phyloP scores from a whole-genome alignment of 306 rosid genomes.

The Ochetophila trinervis region DNA sequence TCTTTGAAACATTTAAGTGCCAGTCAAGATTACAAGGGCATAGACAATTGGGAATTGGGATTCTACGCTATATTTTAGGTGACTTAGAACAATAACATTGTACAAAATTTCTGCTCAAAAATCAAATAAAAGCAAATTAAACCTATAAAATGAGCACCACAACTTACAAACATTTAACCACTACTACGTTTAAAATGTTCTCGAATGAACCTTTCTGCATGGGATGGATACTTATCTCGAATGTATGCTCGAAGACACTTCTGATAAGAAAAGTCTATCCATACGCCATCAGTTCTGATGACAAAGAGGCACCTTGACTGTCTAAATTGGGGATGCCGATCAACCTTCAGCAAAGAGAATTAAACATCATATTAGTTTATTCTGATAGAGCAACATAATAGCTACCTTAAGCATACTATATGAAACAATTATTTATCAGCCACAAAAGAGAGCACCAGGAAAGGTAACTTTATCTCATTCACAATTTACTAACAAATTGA shows the following conservation, averaged over 20 bases:
- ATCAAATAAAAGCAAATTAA: not conserved
- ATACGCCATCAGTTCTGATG: constrained; percentile 78
- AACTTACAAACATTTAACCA: constrained; percentile 33
- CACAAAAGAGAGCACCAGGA: not conserved
- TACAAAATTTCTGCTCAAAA: constrained; percentile 1
- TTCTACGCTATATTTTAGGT: constrained; percentile 24
- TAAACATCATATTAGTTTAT: constrained; percentile 12
- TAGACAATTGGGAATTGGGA: too few relatives aligned
- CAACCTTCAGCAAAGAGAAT: constrained; percentile 61
- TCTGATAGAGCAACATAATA: not conserved
- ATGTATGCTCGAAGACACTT: constrained; percentile 77
- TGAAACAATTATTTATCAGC: not conserved
- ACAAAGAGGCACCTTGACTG: constrained; percentile 80
- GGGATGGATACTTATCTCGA: constrained; percentile 67
- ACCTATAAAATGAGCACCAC: constrained; percentile 1
- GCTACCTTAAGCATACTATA: not conserved
- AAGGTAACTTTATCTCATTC: too few relatives aligned
- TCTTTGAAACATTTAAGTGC: constrained; percentile 25
- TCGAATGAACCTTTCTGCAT: constrained; percentile 72
- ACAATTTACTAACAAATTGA: too few relatives aligned
- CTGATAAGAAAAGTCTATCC: constrained; percentile 91
- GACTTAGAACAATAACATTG: constrained; percentile 8
- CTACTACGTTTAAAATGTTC: constrained; percentile 78
- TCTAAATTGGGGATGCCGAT: constrained; percentile 78
- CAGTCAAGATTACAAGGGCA: constrained; percentile 40